Conservation (phyloP, 164 flowering plant species). For the Tetracentron sinense region DNA sequence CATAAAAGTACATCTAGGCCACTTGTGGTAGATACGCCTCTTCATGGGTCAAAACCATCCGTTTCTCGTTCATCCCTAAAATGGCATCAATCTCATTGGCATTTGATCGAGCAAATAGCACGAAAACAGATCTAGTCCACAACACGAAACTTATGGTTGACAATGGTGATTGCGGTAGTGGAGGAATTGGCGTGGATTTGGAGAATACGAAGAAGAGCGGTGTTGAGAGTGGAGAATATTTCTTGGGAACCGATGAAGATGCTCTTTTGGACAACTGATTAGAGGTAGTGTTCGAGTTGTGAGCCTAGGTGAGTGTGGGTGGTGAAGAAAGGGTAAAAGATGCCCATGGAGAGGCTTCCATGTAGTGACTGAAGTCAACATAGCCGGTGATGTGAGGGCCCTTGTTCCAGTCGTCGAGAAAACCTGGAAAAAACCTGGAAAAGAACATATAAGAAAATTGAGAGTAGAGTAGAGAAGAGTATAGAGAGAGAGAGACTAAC, state of each 20-base stretch:
- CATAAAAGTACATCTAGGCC: too few relatives aligned
- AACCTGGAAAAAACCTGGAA: slow-evolving; percentile 46
- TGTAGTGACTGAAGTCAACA: slow-evolving; percentile 64
- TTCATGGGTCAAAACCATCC: slow-evolving; percentile 37
- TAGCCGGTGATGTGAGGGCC: slow-evolving; percentile 79
- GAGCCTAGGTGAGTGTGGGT: slow-evolving; percentile 36
- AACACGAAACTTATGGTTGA: slow-evolving; percentile 30
- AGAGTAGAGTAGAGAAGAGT: slow-evolving; percentile 3
- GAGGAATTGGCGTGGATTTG: neutral
- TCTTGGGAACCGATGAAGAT: slow-evolving; percentile 62
- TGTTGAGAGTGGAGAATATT: slow-evolving; percentile 58
- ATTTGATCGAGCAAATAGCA: slow-evolving; percentile 41
- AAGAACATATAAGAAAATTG: neutral
- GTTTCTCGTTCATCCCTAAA: slow-evolving; percentile 34
- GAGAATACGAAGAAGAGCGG: slow-evolving; percentile 50
- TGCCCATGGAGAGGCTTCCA: slow-evolving; percentile 58
- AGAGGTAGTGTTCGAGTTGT: slow-evolving; percentile 68
- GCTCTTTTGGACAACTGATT: slow-evolving; percentile 57
- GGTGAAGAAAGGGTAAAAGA: slow-evolving; percentile 55
- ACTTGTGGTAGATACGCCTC: too few relatives aligned
- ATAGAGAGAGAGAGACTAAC: too few relatives aligned
- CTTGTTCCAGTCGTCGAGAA: slow-evolving; percentile 71
- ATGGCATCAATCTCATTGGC: slow-evolving; percentile 42
- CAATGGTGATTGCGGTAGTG: neutral
- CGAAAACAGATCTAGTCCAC: slow-evolving; percentile 76